phyloP scores from a whole-genome alignment of 2,329 filamentous ascomycete genomes.

The Fusarium newnesense region DNA sequence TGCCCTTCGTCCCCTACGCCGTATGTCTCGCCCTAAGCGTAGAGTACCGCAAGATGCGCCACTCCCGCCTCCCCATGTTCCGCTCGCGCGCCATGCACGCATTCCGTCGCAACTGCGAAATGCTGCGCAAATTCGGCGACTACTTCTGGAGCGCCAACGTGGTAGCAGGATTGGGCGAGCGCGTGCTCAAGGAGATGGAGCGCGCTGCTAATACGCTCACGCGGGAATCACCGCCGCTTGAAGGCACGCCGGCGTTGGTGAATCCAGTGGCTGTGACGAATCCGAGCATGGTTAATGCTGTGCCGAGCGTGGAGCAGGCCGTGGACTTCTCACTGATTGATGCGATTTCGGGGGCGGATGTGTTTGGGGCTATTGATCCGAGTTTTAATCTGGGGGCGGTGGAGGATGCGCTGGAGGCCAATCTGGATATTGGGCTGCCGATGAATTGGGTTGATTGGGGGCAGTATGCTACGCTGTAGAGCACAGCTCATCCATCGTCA shows the following conservation, averaged over 20 bases:
- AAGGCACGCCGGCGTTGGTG: slow-evolving; percentile 31
- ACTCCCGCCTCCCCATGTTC: slow-evolving; percentile 68
- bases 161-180: slow-evolving; percentile 64
- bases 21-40: slow-evolving; percentile 70
- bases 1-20: slow-evolving; percentile 71
- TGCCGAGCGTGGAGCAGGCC: slow-evolving; percentile 46
- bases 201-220: slow-evolving; percentile 60
- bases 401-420: slow-evolving; percentile 64
- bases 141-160: slow-evolving; percentile 68
- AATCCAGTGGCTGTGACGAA: slow-evolving; percentile 32
- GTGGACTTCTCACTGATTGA: slow-evolving; percentile 57
- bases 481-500: too few relatives aligned
- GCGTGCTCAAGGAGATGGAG: slow-evolving; percentile 66
- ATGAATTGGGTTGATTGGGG: slow-evolving; percentile 62
- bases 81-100: slow-evolving; percentile 63
- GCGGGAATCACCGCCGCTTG: slow-evolving; percentile 46
- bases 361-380: slow-evolving; percentile 66
- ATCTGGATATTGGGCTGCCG: slow-evolving; percentile 64
- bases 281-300: slow-evolving; percentile 42
- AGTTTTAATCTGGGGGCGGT: slow-evolving; percentile 64
- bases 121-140: slow-evolving; percentile 63
- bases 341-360: slow-evolving; percentile 59
- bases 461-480: slow-evolving; percentile 47
- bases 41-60: slow-evolving; percentile 71
- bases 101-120: slow-evolving; percentile 64